These are phyloP conservation scores for Colletotrichum salicis DNA, from an alignment of 2,329 filamentous ascomycete species.

Conservation along the genomic window DNA sequence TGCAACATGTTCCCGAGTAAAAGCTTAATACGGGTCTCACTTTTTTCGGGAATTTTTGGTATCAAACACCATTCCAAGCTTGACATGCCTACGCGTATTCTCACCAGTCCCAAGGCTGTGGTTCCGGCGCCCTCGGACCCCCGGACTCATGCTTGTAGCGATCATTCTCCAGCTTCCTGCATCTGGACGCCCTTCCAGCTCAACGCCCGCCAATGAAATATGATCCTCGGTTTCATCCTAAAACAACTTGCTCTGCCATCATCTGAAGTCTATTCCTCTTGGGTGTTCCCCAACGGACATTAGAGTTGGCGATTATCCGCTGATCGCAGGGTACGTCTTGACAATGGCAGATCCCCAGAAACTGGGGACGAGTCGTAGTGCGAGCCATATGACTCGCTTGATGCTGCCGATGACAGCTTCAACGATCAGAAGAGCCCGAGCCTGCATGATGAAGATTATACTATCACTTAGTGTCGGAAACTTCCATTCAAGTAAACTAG, in stretches of 20 bases:
- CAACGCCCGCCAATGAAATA: neutral
- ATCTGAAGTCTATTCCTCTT: neutral
- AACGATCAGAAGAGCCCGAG: too few species aligned
- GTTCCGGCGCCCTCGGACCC: neutral
- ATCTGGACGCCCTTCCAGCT: neutral
- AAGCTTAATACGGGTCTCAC: neutral
- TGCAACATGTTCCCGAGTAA: neutral
- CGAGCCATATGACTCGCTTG: too few species aligned
- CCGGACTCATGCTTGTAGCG: neutral
- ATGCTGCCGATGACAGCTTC: neutral
- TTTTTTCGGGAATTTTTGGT: neutral
- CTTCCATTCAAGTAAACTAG: neutral
- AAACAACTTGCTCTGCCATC: conserved; percentile 4
- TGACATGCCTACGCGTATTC: too few species aligned
- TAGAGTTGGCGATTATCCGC: neutral
- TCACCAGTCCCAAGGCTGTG: neutral
- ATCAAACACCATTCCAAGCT: neutral
- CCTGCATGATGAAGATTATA: neutral
- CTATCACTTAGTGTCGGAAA: neutral
- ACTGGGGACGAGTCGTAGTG: neutral
- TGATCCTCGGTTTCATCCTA: neutral
- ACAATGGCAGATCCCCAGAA: neutral
- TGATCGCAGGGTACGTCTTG: neutral
- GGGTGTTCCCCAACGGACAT: neutral
- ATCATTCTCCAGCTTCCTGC: neutral